Conservation (phyloP, 1,284 basidiomycete genomes). For the Cryptococcus wingfieldii region DNA sequence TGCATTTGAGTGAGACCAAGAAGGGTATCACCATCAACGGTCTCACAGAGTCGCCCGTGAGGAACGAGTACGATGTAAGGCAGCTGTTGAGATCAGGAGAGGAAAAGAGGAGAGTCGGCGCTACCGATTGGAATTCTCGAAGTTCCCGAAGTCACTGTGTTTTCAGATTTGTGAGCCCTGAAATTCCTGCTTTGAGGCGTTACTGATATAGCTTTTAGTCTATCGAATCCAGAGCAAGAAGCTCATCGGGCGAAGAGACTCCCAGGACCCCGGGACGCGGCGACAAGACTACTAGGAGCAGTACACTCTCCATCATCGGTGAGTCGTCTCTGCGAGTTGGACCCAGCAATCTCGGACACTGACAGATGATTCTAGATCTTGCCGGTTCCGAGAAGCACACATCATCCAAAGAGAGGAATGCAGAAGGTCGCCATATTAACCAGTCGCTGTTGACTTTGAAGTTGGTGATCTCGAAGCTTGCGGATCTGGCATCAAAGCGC, state of each 20-base stretch:
- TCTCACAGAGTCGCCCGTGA: constrained; percentile 63
- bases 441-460: constrained; percentile 73
- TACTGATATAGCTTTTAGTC: constrained; percentile 28
- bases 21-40: constrained; percentile 49
- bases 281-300: constrained; percentile 55
- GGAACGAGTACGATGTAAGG: constrained; percentile 75
- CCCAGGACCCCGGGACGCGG: constrained; percentile 23
- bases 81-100: constrained; percentile 82
- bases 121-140: constrained; percentile 95
- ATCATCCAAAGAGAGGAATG: constrained; percentile 82
- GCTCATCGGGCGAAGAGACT: constrained; percentile 12
- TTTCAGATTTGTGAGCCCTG: constrained; percentile 68
- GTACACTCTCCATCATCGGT: constrained; percentile 56
- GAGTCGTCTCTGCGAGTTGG: constrained; percentile 1
- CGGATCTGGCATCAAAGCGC: constrained; percentile 74
- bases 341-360: constrained; percentile 7
- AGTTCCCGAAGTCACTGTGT: constrained; percentile 90
- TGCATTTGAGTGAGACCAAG: constrained; percentile 44
- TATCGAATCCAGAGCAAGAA: constrained; percentile 41
- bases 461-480: constrained; percentile 80
- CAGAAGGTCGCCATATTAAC: constrained; percentile 92
- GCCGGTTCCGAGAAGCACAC: constrained; percentile 95
- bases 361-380: constrained; percentile 64
- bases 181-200: background rate
- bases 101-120: constrained; percentile 81